Conservation (phyloP, 805 yeast species). For the Saccharomycopsis sp. region DNA sequence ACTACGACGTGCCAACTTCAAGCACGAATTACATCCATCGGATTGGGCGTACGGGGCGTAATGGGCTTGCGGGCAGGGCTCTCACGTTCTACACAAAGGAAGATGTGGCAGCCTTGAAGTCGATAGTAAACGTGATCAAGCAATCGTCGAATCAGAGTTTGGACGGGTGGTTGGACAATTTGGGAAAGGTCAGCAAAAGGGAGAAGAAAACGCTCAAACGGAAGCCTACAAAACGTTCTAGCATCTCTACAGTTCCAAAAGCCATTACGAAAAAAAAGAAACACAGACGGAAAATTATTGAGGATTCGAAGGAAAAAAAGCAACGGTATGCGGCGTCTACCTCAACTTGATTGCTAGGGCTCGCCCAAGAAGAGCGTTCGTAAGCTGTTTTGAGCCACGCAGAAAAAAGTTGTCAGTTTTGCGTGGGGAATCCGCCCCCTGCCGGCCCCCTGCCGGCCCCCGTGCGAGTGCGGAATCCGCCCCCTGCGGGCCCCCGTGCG, state of each 20-base stretch:
- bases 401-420: no score
- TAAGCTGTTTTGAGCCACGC: no score
- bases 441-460: no score
- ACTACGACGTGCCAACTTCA: constrained; percentile 91
- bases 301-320: constrained; percentile 63
- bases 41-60: constrained; percentile 98
- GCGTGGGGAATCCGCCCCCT: no score
- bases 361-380: no score
- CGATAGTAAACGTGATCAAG: constrained; percentile 90
- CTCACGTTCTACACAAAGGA: constrained; percentile 91
- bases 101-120: constrained; percentile 67
- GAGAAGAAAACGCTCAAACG: constrained; percentile 56
- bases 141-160: constrained; percentile 63
- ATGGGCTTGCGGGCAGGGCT: constrained; percentile 79
- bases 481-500: no score
- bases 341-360: no score
- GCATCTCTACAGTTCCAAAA: constrained; percentile 80
- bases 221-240: constrained; percentile 55
- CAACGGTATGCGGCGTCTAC: no score
- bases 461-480: no score
- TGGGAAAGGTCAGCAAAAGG: constrained; percentile 56
- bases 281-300: constrained; percentile 63
- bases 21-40: constrained; percentile 96
- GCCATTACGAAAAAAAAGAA: constrained; percentile 57
- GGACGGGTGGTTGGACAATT: constrained; percentile 74